Base-by-base conservation (phyloP, 257 asterid genomes). In the Nicotiana knightiana region DNA sequence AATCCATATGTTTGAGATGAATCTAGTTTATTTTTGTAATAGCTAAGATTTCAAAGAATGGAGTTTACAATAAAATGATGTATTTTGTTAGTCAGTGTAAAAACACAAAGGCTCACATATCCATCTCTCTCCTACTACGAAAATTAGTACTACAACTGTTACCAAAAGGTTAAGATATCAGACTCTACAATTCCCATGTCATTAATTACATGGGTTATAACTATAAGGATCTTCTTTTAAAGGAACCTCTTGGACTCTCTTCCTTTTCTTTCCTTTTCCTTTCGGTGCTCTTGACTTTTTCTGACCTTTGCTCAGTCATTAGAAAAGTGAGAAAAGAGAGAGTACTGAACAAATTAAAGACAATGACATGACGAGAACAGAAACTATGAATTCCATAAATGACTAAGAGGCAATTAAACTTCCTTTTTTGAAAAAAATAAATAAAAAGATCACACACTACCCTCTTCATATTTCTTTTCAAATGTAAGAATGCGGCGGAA, bases 251-350 rank as follows among this genome's bases (percentile, higher is more conserved):
- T 24, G n/a, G 76, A 53, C 84, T 17, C 59, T 33, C 26, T 43
- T 71, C 39, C 37, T 76, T 61, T 59, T 64, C 71, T 30, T 15
- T 68, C 35, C 76, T 84, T 85, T 82, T 85, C 65, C 87, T 76
- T 84, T 90, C 87, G 87, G 93, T 88, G 92, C 90, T 89, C 77
- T 70, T n/a, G 87, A 86, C 93, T 86, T 90, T 89, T 86, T 79
- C 90, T 92, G 93, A 91, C 91, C 87, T 65, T 83, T 67, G 57
- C 33, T 73, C 79, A 26, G 43, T 73, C 79, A 73, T 77, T 30
- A 81, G 67, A 39, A 70, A 77, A 79, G 84, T 16, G 80, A 83
- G 83, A 39, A 70, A 77, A 79, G 84, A 11, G 80, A 83, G 83
- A 84, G 81, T 70, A 87, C 51, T 43, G 67, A 82, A 85, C 81